Percentiles rank a stretch among this genome's conserved stretches.
These are phyloP conservation scores for Cinchona pubescens DNA, from an alignment of 257 asterid genomes.

Conservation along the genomic window DNA sequence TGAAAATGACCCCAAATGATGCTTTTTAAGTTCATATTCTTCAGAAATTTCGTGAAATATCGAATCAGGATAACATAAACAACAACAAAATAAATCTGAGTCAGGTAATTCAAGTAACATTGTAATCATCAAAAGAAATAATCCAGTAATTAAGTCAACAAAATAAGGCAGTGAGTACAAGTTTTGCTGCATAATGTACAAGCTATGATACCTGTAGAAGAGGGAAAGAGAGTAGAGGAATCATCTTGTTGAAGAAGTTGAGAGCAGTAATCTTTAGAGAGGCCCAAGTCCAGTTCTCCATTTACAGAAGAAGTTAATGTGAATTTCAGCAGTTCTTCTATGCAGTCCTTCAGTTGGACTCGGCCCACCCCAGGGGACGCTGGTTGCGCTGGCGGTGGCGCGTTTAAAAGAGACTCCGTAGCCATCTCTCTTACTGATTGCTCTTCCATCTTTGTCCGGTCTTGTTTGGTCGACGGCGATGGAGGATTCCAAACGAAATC, in stretches of 20 bases:
- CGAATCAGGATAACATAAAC: too few relatives aligned
- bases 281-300: conserved; percentile 48
- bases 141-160: too few relatives aligned
- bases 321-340: conserved; percentile 54
- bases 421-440: background rate
- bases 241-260: conserved; percentile 52
- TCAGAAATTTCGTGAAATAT: too few relatives aligned
- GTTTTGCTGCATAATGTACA: background rate
- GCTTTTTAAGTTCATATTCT: too few relatives aligned
- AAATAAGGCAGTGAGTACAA: background rate
- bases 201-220: conserved; percentile 20
- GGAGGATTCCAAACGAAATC: too few relatives aligned
- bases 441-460: background rate
- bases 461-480: background rate
- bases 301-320: conserved; percentile 43
- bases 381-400: conserved; percentile 35
- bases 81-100: too few relatives aligned
- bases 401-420: too few relatives aligned
- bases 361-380: conserved; percentile 46
- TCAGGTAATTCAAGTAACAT: too few relatives aligned
- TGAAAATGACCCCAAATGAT: too few relatives aligned
- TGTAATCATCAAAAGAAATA: too few relatives aligned
- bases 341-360: conserved; percentile 45
- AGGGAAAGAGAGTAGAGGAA: conserved; percentile 22
- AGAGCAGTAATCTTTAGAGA: conserved; percentile 56